phyloP scores from a whole-genome alignment of 106 monocot genomes.

The Phalaenopsis aphrodite region DNA sequence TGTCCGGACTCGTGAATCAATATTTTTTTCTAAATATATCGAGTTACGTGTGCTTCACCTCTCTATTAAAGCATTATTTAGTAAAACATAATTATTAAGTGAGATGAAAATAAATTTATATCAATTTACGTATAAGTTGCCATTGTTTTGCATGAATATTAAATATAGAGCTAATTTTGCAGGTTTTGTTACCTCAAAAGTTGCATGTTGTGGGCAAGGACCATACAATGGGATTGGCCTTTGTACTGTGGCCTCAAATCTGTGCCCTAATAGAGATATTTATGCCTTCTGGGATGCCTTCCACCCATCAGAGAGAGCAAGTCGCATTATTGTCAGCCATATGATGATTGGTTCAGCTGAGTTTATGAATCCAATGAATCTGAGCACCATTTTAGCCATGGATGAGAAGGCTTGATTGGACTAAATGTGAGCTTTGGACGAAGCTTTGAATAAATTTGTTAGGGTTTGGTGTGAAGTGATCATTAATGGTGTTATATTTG shows the following conservation, averaged over 20 bases:
- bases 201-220: slow-evolving; percentile 90
- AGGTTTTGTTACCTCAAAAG: slow-evolving; percentile 75
- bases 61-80: too few relatives aligned
- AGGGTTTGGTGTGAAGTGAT: too few relatives aligned
- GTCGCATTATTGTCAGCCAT: slow-evolving; percentile 60
- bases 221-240: slow-evolving; percentile 80
- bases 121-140: too few relatives aligned
- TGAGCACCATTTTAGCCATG: slow-evolving; percentile 61
- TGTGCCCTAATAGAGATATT: slow-evolving; percentile 53
- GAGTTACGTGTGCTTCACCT: too few relatives aligned
- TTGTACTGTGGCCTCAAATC: slow-evolving; percentile 55
- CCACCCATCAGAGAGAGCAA: slow-evolving; percentile 81
- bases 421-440: background rate
- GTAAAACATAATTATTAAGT: too few relatives aligned
- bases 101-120: too few relatives aligned
- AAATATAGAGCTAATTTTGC: background rate
- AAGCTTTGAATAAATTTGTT: background rate
- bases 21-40: too few relatives aligned
- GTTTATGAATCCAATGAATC: slow-evolving; percentile 78
- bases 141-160: too few relatives aligned
- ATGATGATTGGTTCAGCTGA: slow-evolving; percentile 42
- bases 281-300: slow-evolving; percentile 87
- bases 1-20: too few relatives aligned
- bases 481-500: too few relatives aligned
- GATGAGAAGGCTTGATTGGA: slow-evolving; percentile 15